Evolutionary conservation across 2,329 filamentous ascomycete genomes (phyloP), one percentile per base, ranked within the genome.

Genomic region (Emergomyces pasteurianus): DNA sequence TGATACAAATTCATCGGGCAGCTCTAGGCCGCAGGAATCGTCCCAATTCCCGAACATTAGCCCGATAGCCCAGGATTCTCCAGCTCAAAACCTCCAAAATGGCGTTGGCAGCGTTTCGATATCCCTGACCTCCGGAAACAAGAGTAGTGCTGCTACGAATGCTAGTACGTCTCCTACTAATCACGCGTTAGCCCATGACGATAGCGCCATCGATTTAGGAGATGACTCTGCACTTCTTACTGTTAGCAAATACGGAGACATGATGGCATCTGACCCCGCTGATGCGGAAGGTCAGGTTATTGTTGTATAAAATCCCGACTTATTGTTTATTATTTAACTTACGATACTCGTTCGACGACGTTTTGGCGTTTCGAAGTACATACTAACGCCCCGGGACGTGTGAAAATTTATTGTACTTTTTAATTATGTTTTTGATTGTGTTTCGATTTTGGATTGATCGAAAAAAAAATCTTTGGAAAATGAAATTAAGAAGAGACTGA

Each of bases 201-300:
- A 90, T 65, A 90, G 87, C 67, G 87, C 86, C 1, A 90, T 90
- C 63, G 86, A 86, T 36, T 86, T 90, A 67, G 76, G 76, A 50
- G 73, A 77, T 34, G 75, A 77, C 58, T 74, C 75, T 5, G 73
- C 75, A 65, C 64, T 76, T 60, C 72, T 76, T 56, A 70, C 71
- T 7, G 73, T 74, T 59, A 72, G 72, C 60, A 77, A 78, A 69
- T 78, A 78, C 60, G 73, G 73, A 46, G 74, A 77, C 60, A 77
- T 77, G 69, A 75, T 77, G 65, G 72, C 72, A 38, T 77, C 76
- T 18, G 76, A 78, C 60, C 75, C 76, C 21, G 74, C 74, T 9
- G 75, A 77, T 64, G 75, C 75, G 49, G 74, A 76, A 63, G 74
- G 74, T 7, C 75, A 78, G 67, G 75, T 78, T 61, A 71, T 78